phyloP scores from a whole-genome alignment of 305 asterid species.

The Solanum chacoense region DNA sequence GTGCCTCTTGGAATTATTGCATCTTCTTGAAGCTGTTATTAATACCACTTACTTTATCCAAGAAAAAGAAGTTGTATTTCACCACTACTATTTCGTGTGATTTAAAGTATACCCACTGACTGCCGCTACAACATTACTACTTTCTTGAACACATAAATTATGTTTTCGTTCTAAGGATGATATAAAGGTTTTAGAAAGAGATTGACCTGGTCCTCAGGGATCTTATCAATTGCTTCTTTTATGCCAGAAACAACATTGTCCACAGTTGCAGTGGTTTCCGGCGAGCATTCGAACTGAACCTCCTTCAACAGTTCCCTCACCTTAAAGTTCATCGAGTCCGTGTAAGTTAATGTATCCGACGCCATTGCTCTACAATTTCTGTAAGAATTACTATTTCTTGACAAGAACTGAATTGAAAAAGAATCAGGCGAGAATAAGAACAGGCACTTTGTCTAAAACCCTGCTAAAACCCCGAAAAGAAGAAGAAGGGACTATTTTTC shows the following conservation, averaged over 20 bases:
- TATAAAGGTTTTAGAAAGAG: neutral
- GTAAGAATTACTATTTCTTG: neutral
- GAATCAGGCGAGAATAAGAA: neutral
- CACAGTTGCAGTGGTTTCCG: constrained; percentile 30
- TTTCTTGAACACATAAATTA: neutral
- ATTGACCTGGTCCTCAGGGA: constrained; percentile 55
- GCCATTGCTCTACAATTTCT: constrained; percentile 19
- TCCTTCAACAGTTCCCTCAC: constrained; percentile 62
- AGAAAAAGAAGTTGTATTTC: neutral
- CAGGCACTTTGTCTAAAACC: neutral
- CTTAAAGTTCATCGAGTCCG: constrained; percentile 48
- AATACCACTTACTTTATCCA: neutral
- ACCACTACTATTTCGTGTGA: neutral
- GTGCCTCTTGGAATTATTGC: too few species aligned
- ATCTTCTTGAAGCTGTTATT: neutral
- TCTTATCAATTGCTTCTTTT: constrained; percentile 39
- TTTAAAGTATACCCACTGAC: neutral
- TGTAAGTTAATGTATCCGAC: constrained; percentile 11
- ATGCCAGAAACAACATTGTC: constrained; percentile 49
- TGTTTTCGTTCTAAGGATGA: neutral
- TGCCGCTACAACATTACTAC: neutral
- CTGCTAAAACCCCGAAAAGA: neutral
- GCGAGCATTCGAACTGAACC: constrained; percentile 57
- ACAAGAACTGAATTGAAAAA: neutral
- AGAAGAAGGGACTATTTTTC: neutral